These are phyloP conservation scores for Aspergillus bombycis DNA, from an alignment of 2,329 filamentous ascomycete genomes.

Conservation along the genomic window DNA sequence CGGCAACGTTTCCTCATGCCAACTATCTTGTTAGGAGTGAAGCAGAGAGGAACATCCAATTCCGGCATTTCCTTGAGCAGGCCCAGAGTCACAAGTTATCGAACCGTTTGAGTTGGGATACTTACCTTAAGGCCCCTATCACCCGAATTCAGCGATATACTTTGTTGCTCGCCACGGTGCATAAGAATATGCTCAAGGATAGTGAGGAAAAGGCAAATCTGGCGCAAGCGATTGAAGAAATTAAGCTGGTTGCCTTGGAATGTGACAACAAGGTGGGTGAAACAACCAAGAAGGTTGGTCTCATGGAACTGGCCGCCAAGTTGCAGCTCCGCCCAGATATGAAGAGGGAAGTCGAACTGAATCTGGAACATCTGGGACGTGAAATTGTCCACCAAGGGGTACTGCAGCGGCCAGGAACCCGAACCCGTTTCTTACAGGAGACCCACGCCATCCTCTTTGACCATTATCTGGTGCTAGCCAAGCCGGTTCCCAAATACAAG, in stretches of 20 bases:
- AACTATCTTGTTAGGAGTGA: slow-evolving; percentile 83
- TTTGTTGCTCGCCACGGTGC: slow-evolving; percentile 78
- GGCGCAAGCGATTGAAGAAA: slow-evolving; percentile 82
- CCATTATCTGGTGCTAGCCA: slow-evolving; percentile 92
- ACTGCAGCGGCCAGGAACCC: slow-evolving; percentile 82
- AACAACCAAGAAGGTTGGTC: slow-evolving; percentile 84
- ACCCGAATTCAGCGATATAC: slow-evolving; percentile 89
- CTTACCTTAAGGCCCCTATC: slow-evolving; percentile 89
- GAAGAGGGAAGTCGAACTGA: slow-evolving; percentile 78
- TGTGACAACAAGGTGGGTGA: slow-evolving; percentile 92
- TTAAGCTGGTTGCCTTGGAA: slow-evolving; percentile 84
- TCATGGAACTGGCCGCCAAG: slow-evolving; percentile 81
- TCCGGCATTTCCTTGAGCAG: slow-evolving; percentile 81
- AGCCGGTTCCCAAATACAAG: slow-evolving; percentile 75
- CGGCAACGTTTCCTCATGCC: slow-evolving; percentile 81
- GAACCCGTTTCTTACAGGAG: slow-evolving; percentile 90
- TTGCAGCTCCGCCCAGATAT: slow-evolving; percentile 85
- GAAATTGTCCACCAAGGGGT: slow-evolving; percentile 89
- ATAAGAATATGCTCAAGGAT: slow-evolving; percentile 80
- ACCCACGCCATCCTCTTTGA: slow-evolving; percentile 94
- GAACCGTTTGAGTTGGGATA: slow-evolving; percentile 87
- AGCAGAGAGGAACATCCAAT: slow-evolving; percentile 79
- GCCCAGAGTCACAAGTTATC: slow-evolving; percentile 78
- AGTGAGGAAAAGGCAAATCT: slow-evolving; percentile 89
- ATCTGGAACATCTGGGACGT: slow-evolving; percentile 90